Base-by-base conservation (phyloP, 768 basidiomycete genomes). In the Phanerochaete carnosa region DNA sequence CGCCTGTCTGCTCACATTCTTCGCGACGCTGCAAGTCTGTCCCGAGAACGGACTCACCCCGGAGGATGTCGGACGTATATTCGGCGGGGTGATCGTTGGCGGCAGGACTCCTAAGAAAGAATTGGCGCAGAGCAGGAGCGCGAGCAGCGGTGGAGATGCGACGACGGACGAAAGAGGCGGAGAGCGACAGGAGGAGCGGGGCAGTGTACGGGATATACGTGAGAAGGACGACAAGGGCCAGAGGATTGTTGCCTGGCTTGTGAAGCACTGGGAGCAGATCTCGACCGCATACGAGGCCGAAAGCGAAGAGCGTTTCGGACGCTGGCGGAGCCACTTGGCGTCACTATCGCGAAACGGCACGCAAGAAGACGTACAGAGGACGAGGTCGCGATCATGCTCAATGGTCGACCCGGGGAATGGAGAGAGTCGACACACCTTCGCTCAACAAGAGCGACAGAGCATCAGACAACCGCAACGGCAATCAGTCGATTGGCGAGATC, bases 21-120 rank as follows among this genome's bases (percentile, higher is more conserved):
- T 83, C 65, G 79, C 79, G 0, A 82, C 84, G 63, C 68, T 83
- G 0, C 82, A 80, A 2, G 71, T 81, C 7, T 80, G 76, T 57
- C 77, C 81, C 1, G 80, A 80, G 46, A 84, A 84, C 60, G 76
- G 77, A 1, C 65, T 85, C n/a, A 69, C 76, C 6, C 69, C 77
- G 35, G 76, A 80, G 54, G 75, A 77, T 46, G 74, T 83, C 53
- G 77, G 78, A 6, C 71, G 76, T 45, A 77, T 83, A 53, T 84
- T 83, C 55, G 81, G 78, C 8, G 69, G 70, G 1, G 66, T 73
- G 15, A 64, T 83, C 37, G 68, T 80, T 47, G 77, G 79, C 2
- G 75, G 75, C 16, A 29, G 32, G 30, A 23, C 25, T 9, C 37
- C 47, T 3, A 58, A 51, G 43, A 35, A 26, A 15, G 52, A 22